Conservation (phyloP, 192 early-diverging fungal species). For the Coemansia aciculifera region DNA sequence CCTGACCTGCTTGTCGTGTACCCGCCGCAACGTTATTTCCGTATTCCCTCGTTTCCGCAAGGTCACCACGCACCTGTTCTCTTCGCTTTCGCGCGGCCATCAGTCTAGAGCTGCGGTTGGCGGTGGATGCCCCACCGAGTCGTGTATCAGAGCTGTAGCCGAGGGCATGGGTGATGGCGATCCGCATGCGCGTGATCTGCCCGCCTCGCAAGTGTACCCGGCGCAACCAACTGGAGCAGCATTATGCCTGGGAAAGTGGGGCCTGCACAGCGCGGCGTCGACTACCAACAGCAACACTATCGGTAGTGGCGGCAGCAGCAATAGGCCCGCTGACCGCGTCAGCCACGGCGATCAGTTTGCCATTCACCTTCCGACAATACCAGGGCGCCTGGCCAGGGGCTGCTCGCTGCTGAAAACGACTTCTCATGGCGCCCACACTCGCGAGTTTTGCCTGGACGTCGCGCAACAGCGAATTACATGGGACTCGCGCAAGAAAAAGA, state of each 20-base stretch:
- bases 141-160: constrained; percentile 12
- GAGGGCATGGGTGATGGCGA: background rate
- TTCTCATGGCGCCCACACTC: constrained; percentile 39
- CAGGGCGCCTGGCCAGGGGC: constrained; percentile 40
- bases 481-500: constrained; percentile 56
- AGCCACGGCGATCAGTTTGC: constrained; percentile 8
- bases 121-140: constrained; percentile 17
- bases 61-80: constrained; percentile 33
- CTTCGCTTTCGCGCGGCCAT: constrained; percentile 27
- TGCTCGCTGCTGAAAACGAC: constrained; percentile 52
- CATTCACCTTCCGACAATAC: constrained; percentile 31
- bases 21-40: constrained; percentile 41
- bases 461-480: constrained; percentile 56
- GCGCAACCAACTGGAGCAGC: constrained; percentile 28
- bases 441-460: constrained; percentile 54
- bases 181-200: constrained; percentile 28
- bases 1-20: constrained; percentile 36
- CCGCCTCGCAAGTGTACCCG: constrained; percentile 19
- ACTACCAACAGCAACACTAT: background rate
- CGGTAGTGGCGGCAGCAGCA: background rate
- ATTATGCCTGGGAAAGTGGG: constrained; percentile 29
- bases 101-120: constrained; percentile 19
- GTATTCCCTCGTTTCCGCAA: constrained; percentile 48
- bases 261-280: constrained; percentile 10
- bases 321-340: constrained; percentile 1